Evolutionary conservation across 192 early-diverging fungal species (phyloP), one percentile per base, ranked within the genome.

Genomic region (Coemansia pectinata): DNA sequence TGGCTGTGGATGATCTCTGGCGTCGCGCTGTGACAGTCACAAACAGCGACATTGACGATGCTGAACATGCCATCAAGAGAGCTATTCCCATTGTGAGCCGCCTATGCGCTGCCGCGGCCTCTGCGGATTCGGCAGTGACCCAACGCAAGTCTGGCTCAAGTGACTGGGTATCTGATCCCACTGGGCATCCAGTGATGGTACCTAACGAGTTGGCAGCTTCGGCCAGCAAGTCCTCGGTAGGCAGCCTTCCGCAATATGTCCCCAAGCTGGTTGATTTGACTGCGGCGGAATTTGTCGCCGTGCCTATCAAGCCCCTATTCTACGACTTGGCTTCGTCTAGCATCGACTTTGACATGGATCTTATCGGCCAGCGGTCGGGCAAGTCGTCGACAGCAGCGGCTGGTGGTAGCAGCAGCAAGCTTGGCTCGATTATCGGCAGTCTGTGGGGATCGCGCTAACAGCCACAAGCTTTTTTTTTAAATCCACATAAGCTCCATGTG

Each of bases 301-400:
- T 83, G 36, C 73, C 81, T 0, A 47, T 70, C 40, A 78, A 79
- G 64, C 81, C 81, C 27, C 66, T 83, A 50, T 79, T 78, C 70
- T 83, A 83, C 73, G 81, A 83, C 66, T 73, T 83, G 4, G 81
- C 77, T 17, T 72, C 69, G 4, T n/a, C 71, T 14, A 57, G 58
- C 25, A 76, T 79, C 15, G 81, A 73, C 66, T 83, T 83, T 65
- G 73, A 83, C 73, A 61, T 67, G 44, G 73, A 42, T 1, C 42
- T 67, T 0, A 72, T 83, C 39, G 45, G 66, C 38, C 34, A 44
- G 67, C 62, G 14, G 66, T 73, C 72, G 19, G 63, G 67, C 65
- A 72, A 60, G 65, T 34, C 53, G 29, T 31, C 23, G 10, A 50
- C 66, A 48, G 62, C 41, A n/a, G 57, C 55, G 4, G 17, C 36